phyloP scores from a whole-genome alignment of 2,329 filamentous ascomycete genomes.

The Dactylellina cionopaga region DNA sequence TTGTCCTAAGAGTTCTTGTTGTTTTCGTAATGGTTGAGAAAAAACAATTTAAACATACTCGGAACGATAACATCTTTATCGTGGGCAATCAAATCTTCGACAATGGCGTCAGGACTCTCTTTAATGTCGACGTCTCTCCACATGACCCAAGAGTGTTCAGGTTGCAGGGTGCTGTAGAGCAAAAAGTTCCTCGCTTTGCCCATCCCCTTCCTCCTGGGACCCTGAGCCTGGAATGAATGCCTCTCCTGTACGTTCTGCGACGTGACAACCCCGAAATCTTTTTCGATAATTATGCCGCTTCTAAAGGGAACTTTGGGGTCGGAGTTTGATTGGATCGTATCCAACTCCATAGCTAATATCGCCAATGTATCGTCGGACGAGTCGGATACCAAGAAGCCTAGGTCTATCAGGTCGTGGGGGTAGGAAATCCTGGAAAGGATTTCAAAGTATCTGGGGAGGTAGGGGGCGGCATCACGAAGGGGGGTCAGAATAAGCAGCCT shows the following conservation, averaged over 20 bases:
- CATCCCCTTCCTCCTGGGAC: constrained; percentile 87
- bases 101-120: constrained; percentile 84
- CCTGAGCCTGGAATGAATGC: constrained; percentile 87
- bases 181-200: constrained; percentile 92
- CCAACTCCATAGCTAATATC: constrained; percentile 83
- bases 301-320: constrained; percentile 81
- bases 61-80: constrained; percentile 93
- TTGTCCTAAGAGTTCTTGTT: background rate
- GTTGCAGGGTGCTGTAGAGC: constrained; percentile 81
- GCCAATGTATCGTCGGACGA: constrained; percentile 90
- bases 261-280: constrained; percentile 83
- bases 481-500: constrained; percentile 91
- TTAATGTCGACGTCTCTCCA: constrained; percentile 98
- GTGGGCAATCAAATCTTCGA: constrained; percentile 95
- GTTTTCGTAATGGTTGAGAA: background rate
- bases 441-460: constrained; percentile 91
- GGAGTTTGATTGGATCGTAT: constrained; percentile 83
- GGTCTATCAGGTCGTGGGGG: constrained; percentile 92
- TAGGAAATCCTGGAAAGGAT: constrained; percentile 89
- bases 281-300: constrained; percentile 85
- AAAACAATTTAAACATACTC: constrained; percentile 71
- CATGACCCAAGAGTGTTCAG: constrained; percentile 97
- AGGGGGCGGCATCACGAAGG: constrained; percentile 84
- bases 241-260: constrained; percentile 83
- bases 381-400: constrained; percentile 93